Evolutionary conservation across 2,329 filamentous ascomycete genomes (phyloP), one percentile per base, ranked within the genome.

Genomic region (Westerdykella ornata): DNA sequence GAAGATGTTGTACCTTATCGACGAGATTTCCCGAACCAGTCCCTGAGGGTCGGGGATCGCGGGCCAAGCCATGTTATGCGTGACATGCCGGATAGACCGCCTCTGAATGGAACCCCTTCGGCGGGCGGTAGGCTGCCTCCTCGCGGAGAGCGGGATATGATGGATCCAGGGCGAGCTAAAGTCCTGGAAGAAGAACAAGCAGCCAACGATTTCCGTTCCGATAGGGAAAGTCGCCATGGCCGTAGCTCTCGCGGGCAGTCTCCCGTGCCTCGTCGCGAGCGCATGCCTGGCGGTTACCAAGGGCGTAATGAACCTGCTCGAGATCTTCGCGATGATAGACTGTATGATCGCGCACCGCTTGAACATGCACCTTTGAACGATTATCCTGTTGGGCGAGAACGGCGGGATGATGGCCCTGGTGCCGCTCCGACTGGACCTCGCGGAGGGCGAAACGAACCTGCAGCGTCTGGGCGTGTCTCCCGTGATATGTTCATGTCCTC

Each of bases 391-490:
- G 64, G 59, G 29, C 67, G 66, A 47, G 74, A 68, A 42, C 58
- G 62, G 19, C 57, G 62, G 17, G 60, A 66, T 6, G 63, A 63
- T n/a, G 48, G 59, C 9, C 66, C 69, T 37, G 62, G 66, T 18
- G 57, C 56, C 29, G 66, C 75, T 34, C 77, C 77, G 5, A 72
- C 71, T 15, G 76, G 75, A 13, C 77, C 77, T 39, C 72, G 75
- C 42, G 64, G 64, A 37, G 68, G 68, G 38, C 66, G 72, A 35
- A 54, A 49, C 20, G 62, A 66, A 17, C 41, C 53, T 29, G 31
- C 45, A 4, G 37, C 51, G 42, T 42, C 59, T 4, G 50, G 47
- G 18, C 57, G 60, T 19, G 48, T 52, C 7, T 54, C 60, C 9
- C 53, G 66, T 9, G 72, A 74, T 19, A 60, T 66, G 43, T 66